Evolutionary conservation across 2,329 filamentous ascomycete species (phyloP), one percentile per base, ranked within the genome.

Genomic region (Dryadomyces quercus-mongolicae): DNA sequence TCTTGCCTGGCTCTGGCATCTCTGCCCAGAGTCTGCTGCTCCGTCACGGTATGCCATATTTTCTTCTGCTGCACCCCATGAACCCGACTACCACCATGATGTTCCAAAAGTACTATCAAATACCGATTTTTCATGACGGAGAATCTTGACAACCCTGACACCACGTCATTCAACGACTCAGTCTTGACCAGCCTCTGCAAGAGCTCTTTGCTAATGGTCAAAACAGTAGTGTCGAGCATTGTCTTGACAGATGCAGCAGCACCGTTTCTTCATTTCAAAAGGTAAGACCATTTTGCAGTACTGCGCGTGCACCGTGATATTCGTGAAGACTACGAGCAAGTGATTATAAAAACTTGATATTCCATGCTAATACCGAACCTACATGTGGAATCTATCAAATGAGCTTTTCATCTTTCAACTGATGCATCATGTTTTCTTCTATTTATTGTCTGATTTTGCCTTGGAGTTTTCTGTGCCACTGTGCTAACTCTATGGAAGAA

Each of bases 321-420:
- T 22, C 40, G 20, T 43, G 21, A 36, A 49, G 38, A 55, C 54
- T 56, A 31, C 48, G 38, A 56, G 60, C 70, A 70, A 71, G 71
- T 86, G 84, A 88, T 88, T 79, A 74, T 34, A 73, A 40, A 73
- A 78, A 71, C 71, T 54, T 73, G 74, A 75, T 73, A 82, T 83
- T 85, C 82, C 81, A 85, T 87, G 84, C 84, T 87, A 86, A 86
- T 80, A 72, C 85, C 75, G 83, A 88, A 81, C 65, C 65, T 62
- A 63, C 65, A 79, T 82, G 80, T 85, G 78, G 81, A 86, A 72
- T 71, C 74, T 80, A 75, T 62, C 65, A 73, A 76, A 76, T 78
- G 81, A 58, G 78, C 83, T 87, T 87, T 88, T 88, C 84, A 88
- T 87, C 84, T 87, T 87, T 87, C 84, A 77, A 77, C 83, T 88